Conservation (phyloP, 2,329 filamentous ascomycete species). For the Bertia moriformis region DNA sequence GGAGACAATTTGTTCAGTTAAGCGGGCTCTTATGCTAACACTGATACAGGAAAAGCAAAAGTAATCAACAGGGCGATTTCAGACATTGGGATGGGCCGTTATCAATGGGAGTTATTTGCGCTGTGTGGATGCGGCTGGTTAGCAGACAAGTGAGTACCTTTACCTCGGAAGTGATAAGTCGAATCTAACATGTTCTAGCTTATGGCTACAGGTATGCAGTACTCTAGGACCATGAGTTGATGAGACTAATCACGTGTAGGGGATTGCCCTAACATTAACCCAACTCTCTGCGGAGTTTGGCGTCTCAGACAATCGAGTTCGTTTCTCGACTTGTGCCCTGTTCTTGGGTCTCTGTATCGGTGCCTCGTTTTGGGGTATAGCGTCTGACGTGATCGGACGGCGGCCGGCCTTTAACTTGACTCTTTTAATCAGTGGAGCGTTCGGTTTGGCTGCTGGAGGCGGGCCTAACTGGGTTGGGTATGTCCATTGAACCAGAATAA, state of each 20-base stretch:
- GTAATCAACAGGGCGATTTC: constrained; percentile 75
- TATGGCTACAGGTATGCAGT: constrained; percentile 51
- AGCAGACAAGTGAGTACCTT: constrained; percentile 59
- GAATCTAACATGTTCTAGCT: constrained; percentile 30
- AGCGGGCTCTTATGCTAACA: not conserved
- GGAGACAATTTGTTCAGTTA: constrained; percentile 1
- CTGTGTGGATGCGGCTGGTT: constrained; percentile 79
- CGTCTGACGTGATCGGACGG: constrained; percentile 23
- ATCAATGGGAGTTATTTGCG: constrained; percentile 73
- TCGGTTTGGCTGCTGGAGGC: constrained; percentile 53
- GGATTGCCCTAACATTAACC: not conserved
- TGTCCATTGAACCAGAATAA: constrained; percentile 9
- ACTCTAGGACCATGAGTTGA: too few relatives aligned
- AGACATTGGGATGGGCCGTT: constrained; percentile 77
- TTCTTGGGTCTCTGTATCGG: constrained; percentile 26
- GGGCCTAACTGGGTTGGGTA: constrained; percentile 48
- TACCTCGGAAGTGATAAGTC: too few relatives aligned
- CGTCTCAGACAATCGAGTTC: not conserved
- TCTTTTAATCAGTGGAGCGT: constrained; percentile 21
- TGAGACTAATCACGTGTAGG: not conserved
- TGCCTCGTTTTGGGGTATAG: constrained; percentile 27
- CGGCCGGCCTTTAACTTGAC: constrained; percentile 28
- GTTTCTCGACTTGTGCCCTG: constrained; percentile 10
- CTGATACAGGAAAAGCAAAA: constrained; percentile 38
- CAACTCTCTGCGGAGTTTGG: not conserved